Base-by-base conservation (phyloP, 2,329 filamentous ascomycete species). In the Aspergillus unguis region DNA sequence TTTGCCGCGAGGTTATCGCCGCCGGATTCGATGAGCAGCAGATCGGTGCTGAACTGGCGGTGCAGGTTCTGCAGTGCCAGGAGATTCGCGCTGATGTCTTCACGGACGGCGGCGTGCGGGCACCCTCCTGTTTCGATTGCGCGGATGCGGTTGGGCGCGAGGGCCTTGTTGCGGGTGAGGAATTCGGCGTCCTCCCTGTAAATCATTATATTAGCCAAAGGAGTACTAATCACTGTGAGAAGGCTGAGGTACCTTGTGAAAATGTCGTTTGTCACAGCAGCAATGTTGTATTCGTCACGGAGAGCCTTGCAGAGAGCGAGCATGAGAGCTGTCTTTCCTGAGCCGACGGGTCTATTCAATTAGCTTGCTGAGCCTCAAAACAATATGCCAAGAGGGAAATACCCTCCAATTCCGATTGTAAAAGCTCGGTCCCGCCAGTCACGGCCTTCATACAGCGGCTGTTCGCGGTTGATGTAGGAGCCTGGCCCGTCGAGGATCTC, bases 71-170 rank as follows among this genome's bases (percentile, higher is more conserved):
- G 92, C 36, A 99, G 83, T 0, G 92, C 94, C 50, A 91, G 88
- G 3, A 99, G 85, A 76, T 99, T 99, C 60, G 89, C 85, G 35
- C 85, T 90, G 65, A 99, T 96, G 75, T 99, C 94, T 78, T 99
- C 94, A 60, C 94, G 90, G 54, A 97, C 94, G 36, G 94, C 94
- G 55, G 94, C 94, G 77, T 99, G 94, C 0, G 94, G 94, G 69
- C 94, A 97, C 9, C 94, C 94, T 61, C 94, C 94, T 2, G 94
- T 99, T 76, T 99, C 94, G 73, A 99, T 97, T 67, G 94, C 94
- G 56, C 87, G 85, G 77, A 97, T 97, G 55, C 92, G 89, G 28
- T 81, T 73, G 4, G 92, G 81, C 0, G 92, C 87, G 0, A 97
- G 85, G 5, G 94, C 94, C 59, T 83, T 81, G 80, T 96, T 82